These are phyloP conservation scores for Stagonosporopsis rhizophila DNA, from an alignment of 2,329 filamentous ascomycete species.

Conservation along the genomic window DNA sequence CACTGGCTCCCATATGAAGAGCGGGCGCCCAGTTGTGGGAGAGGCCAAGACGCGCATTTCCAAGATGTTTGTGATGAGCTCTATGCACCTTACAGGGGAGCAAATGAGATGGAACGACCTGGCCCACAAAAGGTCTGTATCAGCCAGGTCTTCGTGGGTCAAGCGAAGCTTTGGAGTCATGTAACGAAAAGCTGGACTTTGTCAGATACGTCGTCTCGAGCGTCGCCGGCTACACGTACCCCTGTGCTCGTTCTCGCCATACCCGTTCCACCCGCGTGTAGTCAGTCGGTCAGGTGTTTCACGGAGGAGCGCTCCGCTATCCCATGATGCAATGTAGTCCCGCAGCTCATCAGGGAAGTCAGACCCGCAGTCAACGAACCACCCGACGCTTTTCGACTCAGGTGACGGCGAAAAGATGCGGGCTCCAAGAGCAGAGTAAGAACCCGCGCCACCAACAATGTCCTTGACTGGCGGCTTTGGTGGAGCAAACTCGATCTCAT, in stretches of 20 bases:
- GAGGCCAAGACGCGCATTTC: constrained; percentile 54
- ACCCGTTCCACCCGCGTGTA: constrained; percentile 92
- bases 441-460: constrained; percentile 86
- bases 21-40: constrained; percentile 53
- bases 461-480: constrained; percentile 73
- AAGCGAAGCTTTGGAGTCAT: constrained; percentile 85
- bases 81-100: constrained; percentile 76
- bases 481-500: constrained; percentile 87
- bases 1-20: constrained; percentile 95
- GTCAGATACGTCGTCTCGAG: neutral
- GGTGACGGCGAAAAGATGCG: constrained; percentile 79
- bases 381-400: constrained; percentile 74
- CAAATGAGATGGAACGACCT: constrained; percentile 89
- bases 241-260: constrained; percentile 72
- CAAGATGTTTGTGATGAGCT: constrained; percentile 75
- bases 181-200: constrained; percentile 75
- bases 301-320: constrained; percentile 75
- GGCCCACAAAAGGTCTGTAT: constrained; percentile 68
- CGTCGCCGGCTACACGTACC: constrained; percentile 39
- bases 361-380: constrained; percentile 88
- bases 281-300: constrained; percentile 73
- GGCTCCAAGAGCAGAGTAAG: constrained; percentile 86
- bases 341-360: constrained; percentile 79
- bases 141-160: constrained; percentile 72
- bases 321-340: constrained; percentile 73